Conservation (phyloP, 2,329 filamentous ascomycete genomes). For the Alternaria gansuensis region DNA sequence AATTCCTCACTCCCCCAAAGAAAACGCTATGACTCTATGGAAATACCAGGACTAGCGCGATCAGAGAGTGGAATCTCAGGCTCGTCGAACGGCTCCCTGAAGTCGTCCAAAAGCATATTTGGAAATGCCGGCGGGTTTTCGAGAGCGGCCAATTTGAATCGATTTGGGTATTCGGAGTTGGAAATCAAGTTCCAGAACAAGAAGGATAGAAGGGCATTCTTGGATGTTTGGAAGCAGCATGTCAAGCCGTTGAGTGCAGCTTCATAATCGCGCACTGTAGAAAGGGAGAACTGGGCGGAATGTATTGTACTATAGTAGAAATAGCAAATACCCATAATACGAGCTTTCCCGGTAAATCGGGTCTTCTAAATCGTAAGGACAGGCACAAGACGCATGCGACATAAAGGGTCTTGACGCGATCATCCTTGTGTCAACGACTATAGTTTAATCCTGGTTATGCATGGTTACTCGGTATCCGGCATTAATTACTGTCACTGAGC, state of each 20-base stretch:
- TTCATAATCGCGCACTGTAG: not conserved
- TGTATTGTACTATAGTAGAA: constrained; percentile 2
- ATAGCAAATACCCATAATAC: not conserved
- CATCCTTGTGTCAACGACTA: no score
- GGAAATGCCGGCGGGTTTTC: constrained; percentile 11
- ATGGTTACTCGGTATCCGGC: no score
- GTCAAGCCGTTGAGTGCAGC: constrained; percentile 30
- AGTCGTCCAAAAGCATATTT: constrained; percentile 23
- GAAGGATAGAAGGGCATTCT: constrained; percentile 38
- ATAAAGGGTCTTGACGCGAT: no score
- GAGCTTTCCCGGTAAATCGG: no score
- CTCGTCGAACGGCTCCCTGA: constrained; percentile 23
- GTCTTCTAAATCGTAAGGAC: no score
- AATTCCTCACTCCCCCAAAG: constrained; percentile 9
- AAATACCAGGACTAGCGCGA: constrained; percentile 18
- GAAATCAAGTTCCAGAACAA: constrained; percentile 43
- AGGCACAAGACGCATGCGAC: not conserved
- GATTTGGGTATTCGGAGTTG: constrained; percentile 40
- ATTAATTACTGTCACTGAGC: no score
- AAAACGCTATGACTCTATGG: constrained; percentile 25
- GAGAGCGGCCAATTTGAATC: constrained; percentile 31
- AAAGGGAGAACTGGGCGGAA: not conserved
- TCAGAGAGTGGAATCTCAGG: constrained; percentile 27
- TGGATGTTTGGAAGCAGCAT: constrained; percentile 40
- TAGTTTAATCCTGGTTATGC: no score